Base-by-base conservation (phyloP, 78 protist genomes). In the Tieghemostelium lacteum region DNA sequence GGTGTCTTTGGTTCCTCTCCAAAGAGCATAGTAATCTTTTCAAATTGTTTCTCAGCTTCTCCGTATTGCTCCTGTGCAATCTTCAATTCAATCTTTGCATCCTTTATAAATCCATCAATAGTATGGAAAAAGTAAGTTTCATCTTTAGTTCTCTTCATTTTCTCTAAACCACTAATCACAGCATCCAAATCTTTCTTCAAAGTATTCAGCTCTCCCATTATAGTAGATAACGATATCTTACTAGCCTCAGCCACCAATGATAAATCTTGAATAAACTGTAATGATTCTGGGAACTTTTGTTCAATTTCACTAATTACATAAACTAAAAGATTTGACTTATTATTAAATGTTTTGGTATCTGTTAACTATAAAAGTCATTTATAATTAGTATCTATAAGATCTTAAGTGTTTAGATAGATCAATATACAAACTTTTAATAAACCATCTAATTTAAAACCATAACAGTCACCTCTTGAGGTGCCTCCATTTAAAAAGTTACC, bases 401-500 rank as follows among this genome's bases (percentile, higher is more conserved):
- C 12, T 49, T 16, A 49, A 67, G 16, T 50, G 12, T 10, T 45
- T 22, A n/a, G 7, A 6, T 6, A 20, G 5, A 5, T 22, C n/a
- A 20, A n/a, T 67, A 20, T 50, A 67, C 58, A 28, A 28, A 72
- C 52, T 61, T 86, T 86, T 1, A 86, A 33, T 7, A 86, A 20
- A n/a, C 61, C 75, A 71, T 74, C 85, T 37, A 89, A 36, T 58
- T 89, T 89, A 54, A 89, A 89, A 65, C 94, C 94, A n/a, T 69
- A 75, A 62, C 91, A 77, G 60, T 78, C 94, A 55, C 94, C 94
- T 73, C 87, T 69, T 39, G 94, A 67, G 1, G 89, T 89, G 17
- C 94, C 88, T 55, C 94, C 94, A 76, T 89, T 89, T 50, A 89
- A 78, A 57, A 78, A 89, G 71, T 89, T 89, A 89, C 94, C 94